Evolutionary conservation across 257 asterid genomes (phyloP), one percentile per base, ranked within the genome.

Genomic region (Solanum ossicruentum): DNA sequence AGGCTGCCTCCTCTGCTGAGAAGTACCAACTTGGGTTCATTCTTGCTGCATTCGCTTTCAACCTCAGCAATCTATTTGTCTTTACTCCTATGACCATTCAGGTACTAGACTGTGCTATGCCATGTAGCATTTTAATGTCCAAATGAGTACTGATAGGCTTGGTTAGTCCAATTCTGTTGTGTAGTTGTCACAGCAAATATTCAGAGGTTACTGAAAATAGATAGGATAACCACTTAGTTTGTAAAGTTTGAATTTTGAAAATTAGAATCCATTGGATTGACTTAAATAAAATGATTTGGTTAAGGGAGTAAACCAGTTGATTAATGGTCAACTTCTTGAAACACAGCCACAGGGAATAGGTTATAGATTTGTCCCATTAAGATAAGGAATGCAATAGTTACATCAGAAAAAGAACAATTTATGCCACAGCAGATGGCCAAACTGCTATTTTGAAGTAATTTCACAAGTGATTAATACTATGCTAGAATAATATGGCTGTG

Each of bases 21-120:
- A 95, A 92, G 85, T 97, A 95, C 89, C 99, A 97, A 91, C 93
- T 97, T 12, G 98, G 97, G 0, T 95, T 97, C 86, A 89, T 97
- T 77, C 87, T 93, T 4, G 93, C 97, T 45, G 98, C 99, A 45
- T 95, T 97, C 84, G 91, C 90, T 71, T 97, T 95, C 95, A 97
- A 93, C 88, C 96, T 97, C 88, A 89, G 93, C 93, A 97, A 97
- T 89, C 99, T 97, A 49, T 77, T 93, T 49, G 87, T 95, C 91
- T 95, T 95, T 75, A 95, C 98, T 0, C 99, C 98, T 66, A 94
- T 97, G 99, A 97, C 99, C 39, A 91, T 97, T 54, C 95, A 94
- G 99, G 99, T 96, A 78, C 73, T 80, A 83, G 87, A 49, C 70
- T 16, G 47, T 77, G 52, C 10, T 51, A 7, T 26, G 16, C 1